These are phyloP conservation scores for Pseudomassariella vexata DNA, from an alignment of 2,329 filamentous ascomycete species.

Conservation along the genomic window DNA sequence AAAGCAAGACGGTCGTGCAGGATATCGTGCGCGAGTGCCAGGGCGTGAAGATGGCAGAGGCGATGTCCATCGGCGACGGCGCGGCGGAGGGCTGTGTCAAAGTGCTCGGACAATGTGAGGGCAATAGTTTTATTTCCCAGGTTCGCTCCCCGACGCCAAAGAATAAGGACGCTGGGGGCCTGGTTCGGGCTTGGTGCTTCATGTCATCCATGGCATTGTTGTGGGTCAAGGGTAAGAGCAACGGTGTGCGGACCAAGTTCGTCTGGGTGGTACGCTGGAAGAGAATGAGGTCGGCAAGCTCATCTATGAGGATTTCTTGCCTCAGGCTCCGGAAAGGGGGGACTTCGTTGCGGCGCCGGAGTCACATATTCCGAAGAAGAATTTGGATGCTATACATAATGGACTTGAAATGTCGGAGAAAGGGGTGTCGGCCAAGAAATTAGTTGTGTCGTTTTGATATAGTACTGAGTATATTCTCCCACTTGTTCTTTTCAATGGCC, in stretches of 20 bases:
- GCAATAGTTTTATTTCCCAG: slow-evolving; percentile 1
- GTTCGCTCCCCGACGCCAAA: slow-evolving; percentile 4
- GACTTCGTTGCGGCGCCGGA: slow-evolving; percentile 2
- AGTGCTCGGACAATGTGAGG: slow-evolving; percentile 5
- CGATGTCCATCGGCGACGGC: slow-evolving; percentile 6
- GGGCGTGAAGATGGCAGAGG: slow-evolving; percentile 1
- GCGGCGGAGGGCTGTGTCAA: not conserved
- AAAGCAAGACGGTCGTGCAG: not conserved
- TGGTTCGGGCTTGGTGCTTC: slow-evolving; percentile 1
- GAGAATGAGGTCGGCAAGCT: not conserved
- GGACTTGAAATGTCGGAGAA: slow-evolving; percentile 6
- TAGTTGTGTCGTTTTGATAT: slow-evolving; percentile 8
- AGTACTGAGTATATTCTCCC: not conserved
- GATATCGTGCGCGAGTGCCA: not conserved
- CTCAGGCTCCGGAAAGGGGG: not conserved
- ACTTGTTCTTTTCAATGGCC: too few relatives aligned
- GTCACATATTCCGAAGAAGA: not conserved
- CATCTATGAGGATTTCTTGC: slow-evolving; percentile 4
- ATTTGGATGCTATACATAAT: not conserved
- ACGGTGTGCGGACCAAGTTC: not conserved
- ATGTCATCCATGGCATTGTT: slow-evolving; percentile 1
- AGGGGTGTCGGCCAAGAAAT: slow-evolving; percentile 10
- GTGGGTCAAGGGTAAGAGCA: not conserved
- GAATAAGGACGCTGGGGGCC: slow-evolving; percentile 2
- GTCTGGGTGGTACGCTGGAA: slow-evolving; percentile 3